Base-by-base conservation (phyloP, 2,329 filamentous ascomycete genomes). In the Chaetomium sp. region DNA sequence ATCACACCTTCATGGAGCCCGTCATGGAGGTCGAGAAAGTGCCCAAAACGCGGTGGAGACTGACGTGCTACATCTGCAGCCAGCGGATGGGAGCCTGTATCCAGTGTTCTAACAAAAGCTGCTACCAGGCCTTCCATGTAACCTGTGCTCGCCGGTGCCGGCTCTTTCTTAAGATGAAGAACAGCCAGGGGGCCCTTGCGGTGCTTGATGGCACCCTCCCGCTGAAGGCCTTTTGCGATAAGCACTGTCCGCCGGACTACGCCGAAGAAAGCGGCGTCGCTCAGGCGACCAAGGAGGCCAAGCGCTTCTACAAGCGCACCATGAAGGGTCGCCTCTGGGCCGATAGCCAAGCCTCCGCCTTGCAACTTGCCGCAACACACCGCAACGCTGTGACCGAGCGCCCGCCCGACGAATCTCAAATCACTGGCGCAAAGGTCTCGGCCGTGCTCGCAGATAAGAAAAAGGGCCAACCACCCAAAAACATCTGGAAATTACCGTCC, bases 1-100 rank as follows among this genome's bases (percentile, higher is more conserved):
- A 99, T 74, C 90, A 92, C 67, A 97, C 93, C 8, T 95, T 98
- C 75, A 97, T 98, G 92, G 95, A 99, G 74, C 95, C 95, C 0
- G 93, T 99, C 58, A 96, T 95, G 82, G 95, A 98, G 71, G 92
- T 99, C 42, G 95, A 99, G 75, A 97, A 97, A 77, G 94, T 99
- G 3, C 95, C 95, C 0, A 95, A 93, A 75, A 93, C 89, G 67
- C 86, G 95, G 67, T 99, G 95, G 95, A 96, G 91, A 76, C 81
- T 97, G 74, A 89, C 86, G 49, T 99, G 95, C 79, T 99, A 99
- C 76, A 96, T 99, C 64, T 99, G 95, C 79, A 90, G 93, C 70
- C 95, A 99, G 78, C 90, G 89, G 72, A 99, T 99, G 95, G 95
- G 95, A 25, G 94, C 95, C 49, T 98, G 94, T 77, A 97, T 99